Conservation (phyloP, 2,329 filamentous ascomycete species). For the Geosmithia morbida region DNA sequence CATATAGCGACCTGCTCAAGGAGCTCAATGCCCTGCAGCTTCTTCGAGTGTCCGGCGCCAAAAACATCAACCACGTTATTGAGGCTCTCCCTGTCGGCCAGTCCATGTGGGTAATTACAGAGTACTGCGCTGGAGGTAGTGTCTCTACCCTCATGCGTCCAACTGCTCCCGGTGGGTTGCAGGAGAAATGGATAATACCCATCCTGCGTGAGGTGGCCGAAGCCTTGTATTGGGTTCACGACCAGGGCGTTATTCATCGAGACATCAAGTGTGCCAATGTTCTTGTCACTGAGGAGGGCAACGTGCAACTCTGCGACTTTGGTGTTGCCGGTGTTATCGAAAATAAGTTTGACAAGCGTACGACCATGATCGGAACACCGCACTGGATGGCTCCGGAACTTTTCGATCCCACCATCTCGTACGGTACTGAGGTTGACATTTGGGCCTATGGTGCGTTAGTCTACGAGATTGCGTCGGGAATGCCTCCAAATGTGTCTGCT, state of each 20-base stretch:
- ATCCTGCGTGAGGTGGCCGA: constrained; percentile 53
- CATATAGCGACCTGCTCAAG: constrained; percentile 55
- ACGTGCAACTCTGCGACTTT: constrained; percentile 73
- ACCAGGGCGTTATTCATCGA: constrained; percentile 54
- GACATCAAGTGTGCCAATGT: constrained; percentile 71
- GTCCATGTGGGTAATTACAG: constrained; percentile 77
- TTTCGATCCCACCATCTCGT: constrained; percentile 47
- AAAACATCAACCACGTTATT: constrained; percentile 70
- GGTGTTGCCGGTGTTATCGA: constrained; percentile 70
- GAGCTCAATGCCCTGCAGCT: constrained; percentile 57
- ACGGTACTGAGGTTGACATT: constrained; percentile 63
- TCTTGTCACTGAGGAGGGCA: constrained; percentile 60
- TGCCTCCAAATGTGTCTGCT: constrained; percentile 53
- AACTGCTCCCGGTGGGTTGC: constrained; percentile 48
- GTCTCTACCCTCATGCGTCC: constrained; percentile 60
- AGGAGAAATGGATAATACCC: constrained; percentile 56
- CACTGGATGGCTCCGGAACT: constrained; percentile 83
- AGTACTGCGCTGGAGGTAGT: constrained; percentile 76
- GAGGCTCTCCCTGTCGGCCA: constrained; percentile 65
- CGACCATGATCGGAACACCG: constrained; percentile 69
- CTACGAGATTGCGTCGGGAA: constrained; percentile 66
- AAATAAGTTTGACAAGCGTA: constrained; percentile 60
- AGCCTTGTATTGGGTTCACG: constrained; percentile 53
- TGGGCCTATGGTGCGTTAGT: constrained; percentile 77
- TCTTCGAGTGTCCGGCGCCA: constrained; percentile 58